Percentiles rank a stretch among this genome's conserved stretches.
phyloP scores from a whole-genome alignment of 371 early-diverging fungal genomes.

The Globomyces sp. region DNA sequence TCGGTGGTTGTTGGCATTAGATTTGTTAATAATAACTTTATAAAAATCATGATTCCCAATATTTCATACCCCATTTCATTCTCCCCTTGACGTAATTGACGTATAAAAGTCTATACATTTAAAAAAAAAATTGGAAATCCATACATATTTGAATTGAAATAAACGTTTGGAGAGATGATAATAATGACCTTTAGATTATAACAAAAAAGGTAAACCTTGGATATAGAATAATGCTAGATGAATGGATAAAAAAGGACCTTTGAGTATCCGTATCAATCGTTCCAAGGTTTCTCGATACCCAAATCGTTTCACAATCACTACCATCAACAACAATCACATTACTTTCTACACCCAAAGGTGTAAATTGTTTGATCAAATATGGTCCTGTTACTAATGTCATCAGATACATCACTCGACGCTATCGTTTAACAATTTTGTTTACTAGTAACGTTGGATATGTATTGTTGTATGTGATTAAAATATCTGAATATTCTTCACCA shows the following conservation, averaged over 20 bases:
- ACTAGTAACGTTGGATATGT: slow-evolving; percentile 29
- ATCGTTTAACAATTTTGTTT: background rate
- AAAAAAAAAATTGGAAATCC: no score
- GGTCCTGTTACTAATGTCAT: no score
- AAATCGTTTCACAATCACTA: no score
- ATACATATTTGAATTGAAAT: slow-evolving; percentile 68
- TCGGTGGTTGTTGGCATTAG: background rate
- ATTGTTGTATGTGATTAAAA: slow-evolving; percentile 59
- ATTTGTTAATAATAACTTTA: slow-evolving; percentile 58
- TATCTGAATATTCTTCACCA: slow-evolving; percentile 92
- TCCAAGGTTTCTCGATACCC: background rate
- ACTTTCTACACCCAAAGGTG: no score
- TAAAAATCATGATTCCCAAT: slow-evolving; percentile 71
- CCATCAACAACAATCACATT: no score
- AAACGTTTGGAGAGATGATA: slow-evolving; percentile 77
- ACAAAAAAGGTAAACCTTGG: slow-evolving; percentile 49
- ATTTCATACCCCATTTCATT: slow-evolving; percentile 79
- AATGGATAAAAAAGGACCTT: slow-evolving; percentile 38
- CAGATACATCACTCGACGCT: no score
- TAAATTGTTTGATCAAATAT: no score
- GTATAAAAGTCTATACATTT: slow-evolving; percentile 61
- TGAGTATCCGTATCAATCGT: background rate
- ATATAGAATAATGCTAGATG: slow-evolving; percentile 85
- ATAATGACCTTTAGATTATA: slow-evolving; percentile 30
- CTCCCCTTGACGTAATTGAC: slow-evolving; percentile 72